Base-by-base conservation (phyloP, 257 asterid genomes). In the Solanum neorickii region DNA sequence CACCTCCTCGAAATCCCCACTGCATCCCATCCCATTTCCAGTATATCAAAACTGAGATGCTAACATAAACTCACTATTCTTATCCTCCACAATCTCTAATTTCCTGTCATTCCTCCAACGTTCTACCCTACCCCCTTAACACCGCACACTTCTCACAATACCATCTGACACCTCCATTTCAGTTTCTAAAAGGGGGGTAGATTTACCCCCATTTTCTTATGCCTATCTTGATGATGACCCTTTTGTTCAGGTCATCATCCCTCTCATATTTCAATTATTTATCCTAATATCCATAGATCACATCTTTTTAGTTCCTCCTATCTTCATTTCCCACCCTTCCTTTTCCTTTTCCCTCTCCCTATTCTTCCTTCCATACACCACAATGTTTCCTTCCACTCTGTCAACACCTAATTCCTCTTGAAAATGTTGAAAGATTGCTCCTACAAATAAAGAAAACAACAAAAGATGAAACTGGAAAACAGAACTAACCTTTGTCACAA, bases 401-500 rank as follows among this genome's bases (percentile, higher is more conserved):
- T 68, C 12, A 68, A 37, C 6, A 68, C 75, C 12, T 68, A 68
- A 68, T 14, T 68, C 75, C 39, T 68, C 73, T 66, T 49, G 85
- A 31, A 82, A 20, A 47, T 31, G 46, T 31, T 52, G 85, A 49
- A 31, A 82, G 21, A 49, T 23, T 18, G 20, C 85, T 80, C 15
- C 65, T 66, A 16, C n/a, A 72, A 27, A 84, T 70, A 86, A 86
- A 73, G 49, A 52, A 86, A 69, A 47, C 21, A 6, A 42, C 33
- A 76, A 80, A 80, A 31, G 69, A 52, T 25, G 5, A 31, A 82
- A 82, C 47, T 80, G 29, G 44, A 31, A 72, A 47, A 84, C 65
- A 47, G 35, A 82, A 76, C 92, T 60, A 91, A 96, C 99, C 99
- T 97, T 97, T 88, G 99, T 93, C 90, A 88, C 98, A 84, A 97